Evolutionary conservation across 306 rosid species (phyloP).

Genomic region (Cicer arietinum): DNA sequence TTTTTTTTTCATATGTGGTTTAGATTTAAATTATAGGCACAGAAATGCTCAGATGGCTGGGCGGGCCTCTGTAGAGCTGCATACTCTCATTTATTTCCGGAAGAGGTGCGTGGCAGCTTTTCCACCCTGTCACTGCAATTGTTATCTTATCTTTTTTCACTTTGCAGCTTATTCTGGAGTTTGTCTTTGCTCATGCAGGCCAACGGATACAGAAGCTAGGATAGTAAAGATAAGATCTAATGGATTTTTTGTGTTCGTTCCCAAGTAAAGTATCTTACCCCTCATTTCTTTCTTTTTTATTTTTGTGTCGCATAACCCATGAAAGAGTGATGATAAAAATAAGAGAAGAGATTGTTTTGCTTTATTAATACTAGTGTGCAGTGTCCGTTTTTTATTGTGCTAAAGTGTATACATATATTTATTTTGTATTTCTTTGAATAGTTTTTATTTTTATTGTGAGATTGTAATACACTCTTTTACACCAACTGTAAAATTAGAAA

Average conservation of each 20-base stretch:
- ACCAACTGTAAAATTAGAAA: no score
- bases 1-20: constrained; percentile 37
- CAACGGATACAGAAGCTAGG: constrained; percentile 90
- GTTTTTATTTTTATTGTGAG: no score
- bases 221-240: constrained; percentile 94
- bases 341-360: neutral
- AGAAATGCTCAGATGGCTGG: constrained; percentile 98
- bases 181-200: constrained; percentile 61
- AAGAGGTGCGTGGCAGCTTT: constrained; percentile 58
- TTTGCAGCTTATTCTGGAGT: constrained; percentile 38
- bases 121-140: neutral
- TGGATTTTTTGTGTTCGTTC: constrained; percentile 93
- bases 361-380: neutral
- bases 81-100: constrained; percentile 80
- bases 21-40: constrained; percentile 95
- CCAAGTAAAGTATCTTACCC: constrained; percentile 71
- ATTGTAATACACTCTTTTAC: no score
- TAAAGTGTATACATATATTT: no score
- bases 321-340: neutral
- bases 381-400: no score
- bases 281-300: neutral
- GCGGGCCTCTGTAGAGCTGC: constrained; percentile 93
- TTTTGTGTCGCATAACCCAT: constrained; percentile 8
- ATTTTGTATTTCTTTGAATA: no score
- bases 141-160: constrained; percentile 10